Conservation (phyloP, 345 rosid species). For the Citrus maxima region DNA sequence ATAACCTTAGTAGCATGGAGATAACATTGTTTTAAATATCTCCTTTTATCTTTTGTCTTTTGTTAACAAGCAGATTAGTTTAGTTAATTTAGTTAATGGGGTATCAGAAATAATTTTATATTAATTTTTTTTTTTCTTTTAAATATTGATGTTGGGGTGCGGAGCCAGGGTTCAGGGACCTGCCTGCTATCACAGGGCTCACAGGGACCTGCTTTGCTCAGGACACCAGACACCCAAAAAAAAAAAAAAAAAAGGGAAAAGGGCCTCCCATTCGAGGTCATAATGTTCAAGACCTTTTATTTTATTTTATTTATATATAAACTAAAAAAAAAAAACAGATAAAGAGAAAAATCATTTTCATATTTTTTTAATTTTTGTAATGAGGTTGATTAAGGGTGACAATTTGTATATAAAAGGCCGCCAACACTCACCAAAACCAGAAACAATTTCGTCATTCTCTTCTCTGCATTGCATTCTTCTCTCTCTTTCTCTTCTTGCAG, state of each 20-base stretch:
- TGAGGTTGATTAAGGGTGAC: neutral
- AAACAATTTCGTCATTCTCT: neutral
- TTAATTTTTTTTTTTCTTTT: too few species aligned
- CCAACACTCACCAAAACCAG: neutral
- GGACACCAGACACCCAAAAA: neutral
- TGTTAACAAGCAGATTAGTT: neutral
- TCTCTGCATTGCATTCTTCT: neutral
- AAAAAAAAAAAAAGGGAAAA: neutral
- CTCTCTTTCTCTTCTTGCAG: neutral
- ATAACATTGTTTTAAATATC: neutral
- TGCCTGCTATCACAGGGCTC: conserved; percentile 3
- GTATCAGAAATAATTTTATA: neutral
- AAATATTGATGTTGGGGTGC: neutral
- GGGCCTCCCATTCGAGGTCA: neutral
- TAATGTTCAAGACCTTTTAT: too few species aligned
- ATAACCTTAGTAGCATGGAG: neutral
- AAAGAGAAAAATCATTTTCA: neutral
- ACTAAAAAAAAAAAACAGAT: neutral
- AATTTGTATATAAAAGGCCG: conserved; percentile 20
- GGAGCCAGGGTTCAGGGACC: neutral
- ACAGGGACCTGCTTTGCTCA: neutral
- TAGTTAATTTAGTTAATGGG: neutral
- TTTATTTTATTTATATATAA: neutral
- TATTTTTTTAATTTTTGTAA: neutral
- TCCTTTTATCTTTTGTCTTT: neutral